Evolutionary conservation across 208 protist genomes (phyloP).

Genomic region (Blastocrithidia nonstop): DNA sequence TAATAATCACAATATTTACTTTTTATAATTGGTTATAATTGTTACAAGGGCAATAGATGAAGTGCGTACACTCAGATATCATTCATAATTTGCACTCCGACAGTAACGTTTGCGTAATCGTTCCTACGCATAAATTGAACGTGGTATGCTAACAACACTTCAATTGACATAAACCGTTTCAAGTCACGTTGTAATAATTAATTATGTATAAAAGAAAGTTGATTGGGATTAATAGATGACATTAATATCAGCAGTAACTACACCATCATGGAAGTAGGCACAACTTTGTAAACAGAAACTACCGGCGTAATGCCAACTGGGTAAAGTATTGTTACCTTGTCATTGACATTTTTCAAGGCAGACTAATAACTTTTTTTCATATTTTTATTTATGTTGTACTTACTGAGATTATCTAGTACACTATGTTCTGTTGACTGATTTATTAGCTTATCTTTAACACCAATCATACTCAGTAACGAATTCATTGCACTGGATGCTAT

Average conservation of each 20-base stretch:
- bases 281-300: slow-evolving; percentile 5
- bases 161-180: slow-evolving; percentile 8
- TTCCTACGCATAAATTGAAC: too few species aligned
- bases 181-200: slow-evolving; percentile 13
- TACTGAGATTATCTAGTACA: too few species aligned
- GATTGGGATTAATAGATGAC: slow-evolving; percentile 5
- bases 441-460: too few species aligned
- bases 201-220: background rate
- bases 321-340: background rate
- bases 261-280: slow-evolving; percentile 14
- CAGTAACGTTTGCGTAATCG: too few species aligned
- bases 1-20: background rate
- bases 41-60: background rate
- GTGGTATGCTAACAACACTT: slow-evolving; percentile 15
- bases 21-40: slow-evolving; percentile 1
- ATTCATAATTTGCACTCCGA: background rate
- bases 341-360: background rate
- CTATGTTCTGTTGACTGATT: too few species aligned
- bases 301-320: background rate
- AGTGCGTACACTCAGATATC: too few species aligned
- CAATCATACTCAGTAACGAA: too few species aligned
- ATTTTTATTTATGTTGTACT: too few species aligned
- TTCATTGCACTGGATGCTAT: too few species aligned
- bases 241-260: slow-evolving; percentile 26
- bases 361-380: too few species aligned